Conservation (phyloP, 805 yeast genomes). For the Wickerhamiella sorbophila region DNA sequence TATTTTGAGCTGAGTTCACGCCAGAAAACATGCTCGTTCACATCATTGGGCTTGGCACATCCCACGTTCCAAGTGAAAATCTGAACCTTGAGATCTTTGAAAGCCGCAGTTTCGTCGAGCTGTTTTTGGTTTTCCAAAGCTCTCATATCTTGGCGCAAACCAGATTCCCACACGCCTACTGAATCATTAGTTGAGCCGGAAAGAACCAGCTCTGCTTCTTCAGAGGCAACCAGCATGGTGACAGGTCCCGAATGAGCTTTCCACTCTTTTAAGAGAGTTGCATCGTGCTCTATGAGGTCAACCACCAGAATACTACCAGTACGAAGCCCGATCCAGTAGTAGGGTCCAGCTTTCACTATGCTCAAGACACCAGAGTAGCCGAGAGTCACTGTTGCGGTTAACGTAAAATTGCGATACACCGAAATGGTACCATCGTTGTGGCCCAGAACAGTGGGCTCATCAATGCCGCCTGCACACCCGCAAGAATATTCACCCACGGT, state of each 20-base stretch:
- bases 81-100: conserved; percentile 18
- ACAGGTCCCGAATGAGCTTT: conserved; percentile 24
- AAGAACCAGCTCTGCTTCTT: not conserved
- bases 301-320: conserved; percentile 26
- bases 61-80: conserved; percentile 32
- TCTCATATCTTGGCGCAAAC: conserved; percentile 7
- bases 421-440: conserved; percentile 29
- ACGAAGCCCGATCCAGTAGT: conserved; percentile 27
- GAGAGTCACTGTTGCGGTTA: conserved; percentile 21
- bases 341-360: conserved; percentile 16
- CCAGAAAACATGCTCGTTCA: conserved; percentile 18
- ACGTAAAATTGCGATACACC: conserved; percentile 17
- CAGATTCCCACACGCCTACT: conserved; percentile 26
- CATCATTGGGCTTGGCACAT: conserved; percentile 24
- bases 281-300: conserved; percentile 20
- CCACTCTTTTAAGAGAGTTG: conserved; percentile 27
- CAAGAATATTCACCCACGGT: conserved; percentile 23
- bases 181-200: not conserved
- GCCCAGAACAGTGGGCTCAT: conserved; percentile 26
- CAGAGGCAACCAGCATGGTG: not conserved
- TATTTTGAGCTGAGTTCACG: conserved; percentile 17
- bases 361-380: conserved; percentile 21
- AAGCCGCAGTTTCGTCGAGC: conserved; percentile 4
- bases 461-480: conserved; percentile 9
- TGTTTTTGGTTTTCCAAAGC: not conserved